phyloP scores from a whole-genome alignment of 495 filamentous ascomycete genomes.

The Cetradonia linearis region DNA sequence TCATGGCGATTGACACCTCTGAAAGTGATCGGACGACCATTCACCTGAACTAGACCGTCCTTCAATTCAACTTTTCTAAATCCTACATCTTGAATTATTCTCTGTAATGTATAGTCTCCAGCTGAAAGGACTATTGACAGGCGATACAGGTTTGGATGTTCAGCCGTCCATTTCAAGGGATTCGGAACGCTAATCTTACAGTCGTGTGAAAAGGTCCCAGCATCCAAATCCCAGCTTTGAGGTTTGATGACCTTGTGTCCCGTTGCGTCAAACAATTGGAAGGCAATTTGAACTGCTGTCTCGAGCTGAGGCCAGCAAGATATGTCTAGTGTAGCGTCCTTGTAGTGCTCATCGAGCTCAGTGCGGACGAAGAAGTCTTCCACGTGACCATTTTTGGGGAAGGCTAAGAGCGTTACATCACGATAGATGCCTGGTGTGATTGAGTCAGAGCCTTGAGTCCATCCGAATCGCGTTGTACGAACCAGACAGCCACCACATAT shows the following conservation, averaged over 20 bases:
- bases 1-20: slow-evolving; percentile 57
- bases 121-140: slow-evolving; percentile 31
- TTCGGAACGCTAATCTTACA: slow-evolving; percentile 36
- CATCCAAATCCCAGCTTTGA: slow-evolving; percentile 7
- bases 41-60: slow-evolving; percentile 47
- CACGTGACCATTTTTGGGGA: slow-evolving; percentile 41
- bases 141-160: slow-evolving; percentile 49
- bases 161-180: slow-evolving; percentile 56
- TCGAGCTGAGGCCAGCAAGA: slow-evolving; percentile 33
- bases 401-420: slow-evolving; percentile 50
- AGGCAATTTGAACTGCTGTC: slow-evolving; percentile 23
- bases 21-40: slow-evolving; percentile 45
- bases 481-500: slow-evolving; percentile 49
- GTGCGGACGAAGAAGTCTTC: slow-evolving; percentile 50
- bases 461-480: slow-evolving; percentile 26
- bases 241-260: slow-evolving; percentile 9
- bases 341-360: slow-evolving; percentile 44
- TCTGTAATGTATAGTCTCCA: slow-evolving; percentile 30
- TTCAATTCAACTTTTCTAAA: slow-evolving; percentile 51
- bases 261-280: slow-evolving; percentile 27
- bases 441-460: slow-evolving; percentile 31
- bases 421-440: slow-evolving; percentile 48
- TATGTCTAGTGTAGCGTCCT: slow-evolving; percentile 42
- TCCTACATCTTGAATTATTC: slow-evolving; percentile 43
- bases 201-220: slow-evolving; percentile 19